Conservation (phyloP, 441 rosid genomes). For the Populus hybrid region DNA sequence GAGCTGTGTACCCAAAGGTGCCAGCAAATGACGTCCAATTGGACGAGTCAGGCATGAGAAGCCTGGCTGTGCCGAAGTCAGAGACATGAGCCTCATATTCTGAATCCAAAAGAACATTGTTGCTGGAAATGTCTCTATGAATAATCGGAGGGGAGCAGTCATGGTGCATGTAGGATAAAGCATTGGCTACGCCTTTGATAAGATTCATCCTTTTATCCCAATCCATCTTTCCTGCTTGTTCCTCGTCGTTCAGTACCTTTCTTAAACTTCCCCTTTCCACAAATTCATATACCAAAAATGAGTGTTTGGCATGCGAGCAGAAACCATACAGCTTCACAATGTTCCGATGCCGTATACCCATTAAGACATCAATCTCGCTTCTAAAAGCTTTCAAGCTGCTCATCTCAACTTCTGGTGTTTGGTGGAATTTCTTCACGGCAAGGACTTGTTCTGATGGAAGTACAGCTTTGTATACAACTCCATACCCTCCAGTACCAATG, state of each 20-base stretch:
- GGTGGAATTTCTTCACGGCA: slow-evolving; percentile 11
- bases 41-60: slow-evolving; percentile 8
- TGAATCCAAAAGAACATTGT: slow-evolving; percentile 15
- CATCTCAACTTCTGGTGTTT: background rate
- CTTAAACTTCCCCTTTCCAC: too few species aligned
- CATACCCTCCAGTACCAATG: background rate
- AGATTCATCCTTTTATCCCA: too few species aligned
- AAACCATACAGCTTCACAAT: too few species aligned
- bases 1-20: slow-evolving; percentile 22
- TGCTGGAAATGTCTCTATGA: slow-evolving; percentile 22
- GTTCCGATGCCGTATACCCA: background rate
- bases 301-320: too few species aligned
- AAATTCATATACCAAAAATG: too few species aligned
- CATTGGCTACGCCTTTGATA: too few species aligned
- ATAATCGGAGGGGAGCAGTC: slow-evolving; percentile 15
- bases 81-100: slow-evolving; percentile 13
- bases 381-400: background rate
- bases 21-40: slow-evolving; percentile 20
- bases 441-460: background rate
- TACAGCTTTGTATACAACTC: background rate
- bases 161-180: slow-evolving; percentile 21
- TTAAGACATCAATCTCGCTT: background rate
- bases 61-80: slow-evolving; percentile 23
- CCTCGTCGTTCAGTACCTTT: too few species aligned
- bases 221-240: too few species aligned